These are phyloP conservation scores for Echinochloa phyllopogon DNA, from an alignment of 176 grass and related monocot species.

Conservation along the genomic window DNA sequence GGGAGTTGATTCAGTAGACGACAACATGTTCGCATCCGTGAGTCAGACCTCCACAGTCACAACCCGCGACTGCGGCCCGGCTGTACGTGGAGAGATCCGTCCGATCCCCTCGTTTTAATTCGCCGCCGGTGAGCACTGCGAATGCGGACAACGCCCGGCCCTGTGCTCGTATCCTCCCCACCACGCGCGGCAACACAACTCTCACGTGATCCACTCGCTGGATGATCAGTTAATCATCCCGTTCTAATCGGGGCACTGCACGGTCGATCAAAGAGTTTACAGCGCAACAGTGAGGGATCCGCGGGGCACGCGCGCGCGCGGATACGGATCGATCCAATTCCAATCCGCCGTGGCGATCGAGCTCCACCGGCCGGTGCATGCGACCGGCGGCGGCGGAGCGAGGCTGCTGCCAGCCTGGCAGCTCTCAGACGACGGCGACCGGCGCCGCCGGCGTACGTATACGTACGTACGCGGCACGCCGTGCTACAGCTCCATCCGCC, in stretches of 20 bases:
- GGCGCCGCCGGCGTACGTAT: not conserved
- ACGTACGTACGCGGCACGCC: not conserved
- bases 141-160: conserved; percentile 1
- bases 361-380: not conserved
- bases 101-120: conserved; percentile 4
- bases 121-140: not conserved
- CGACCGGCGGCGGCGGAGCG: conserved; percentile 8
- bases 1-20: not conserved
- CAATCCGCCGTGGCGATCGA: not conserved
- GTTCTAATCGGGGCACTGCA: conserved; percentile 19
- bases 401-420: too few species aligned
- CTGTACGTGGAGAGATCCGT: conserved; percentile 5
- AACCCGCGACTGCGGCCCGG: not conserved
- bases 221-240: not conserved
- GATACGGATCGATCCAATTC: not conserved
- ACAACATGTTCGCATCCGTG: conserved; percentile 9
- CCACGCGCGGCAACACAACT: not conserved
- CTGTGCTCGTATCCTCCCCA: not conserved
- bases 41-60: conserved; percentile 17
- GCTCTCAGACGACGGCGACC: not conserved
- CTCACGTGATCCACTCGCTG: not conserved
- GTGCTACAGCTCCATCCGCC: not conserved
- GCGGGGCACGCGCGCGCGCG: conserved; percentile 1
- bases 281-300: not conserved
- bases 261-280: conserved; percentile 12